Percentiles rank a stretch among this genome's conserved stretches.
Conservation (phyloP, 1,284 basidiomycete genomes). For the Pseudozyma thailandica region DNA sequence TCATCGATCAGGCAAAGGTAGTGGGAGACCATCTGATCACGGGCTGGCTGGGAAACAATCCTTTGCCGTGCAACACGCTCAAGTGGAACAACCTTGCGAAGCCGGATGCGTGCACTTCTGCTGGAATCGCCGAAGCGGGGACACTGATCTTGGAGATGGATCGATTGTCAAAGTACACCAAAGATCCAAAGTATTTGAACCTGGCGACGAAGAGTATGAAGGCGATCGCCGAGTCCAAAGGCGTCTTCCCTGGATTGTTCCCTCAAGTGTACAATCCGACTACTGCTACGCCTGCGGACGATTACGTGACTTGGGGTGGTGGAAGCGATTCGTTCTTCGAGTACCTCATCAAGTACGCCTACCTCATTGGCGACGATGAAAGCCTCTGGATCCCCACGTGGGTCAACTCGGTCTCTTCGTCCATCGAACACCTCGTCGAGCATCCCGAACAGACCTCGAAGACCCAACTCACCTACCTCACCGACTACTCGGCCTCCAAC, state of each 20-base stretch:
- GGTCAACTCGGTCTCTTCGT: conserved; percentile 46
- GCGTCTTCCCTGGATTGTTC: conserved; percentile 49
- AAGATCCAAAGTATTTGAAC: conserved; percentile 47
- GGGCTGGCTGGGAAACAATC: conserved; percentile 53
- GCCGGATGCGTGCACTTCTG: conserved; percentile 19
- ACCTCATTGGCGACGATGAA: conserved; percentile 44
- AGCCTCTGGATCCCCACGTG: conserved; percentile 53
- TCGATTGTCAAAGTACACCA: conserved; percentile 52
- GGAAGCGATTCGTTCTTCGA: conserved; percentile 62
- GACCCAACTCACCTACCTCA: conserved; percentile 40
- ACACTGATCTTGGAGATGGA: conserved; percentile 60
- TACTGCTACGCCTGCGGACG: conserved; percentile 20
- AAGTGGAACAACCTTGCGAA: conserved; percentile 47
- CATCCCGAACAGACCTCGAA: conserved; percentile 35
- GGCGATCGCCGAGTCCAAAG: conserved; percentile 45
- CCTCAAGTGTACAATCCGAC: conserved; percentile 34
- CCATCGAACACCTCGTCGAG: conserved; percentile 51
- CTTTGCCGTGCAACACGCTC: conserved; percentile 58
- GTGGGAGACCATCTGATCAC: conserved; percentile 55
- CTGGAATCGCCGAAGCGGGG: conserved; percentile 57
- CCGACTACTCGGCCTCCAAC: conserved; percentile 44
- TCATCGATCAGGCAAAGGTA: conserved; percentile 56
- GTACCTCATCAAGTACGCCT: conserved; percentile 59
- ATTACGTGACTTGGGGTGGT: conserved; percentile 62
- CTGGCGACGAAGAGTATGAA: conserved; percentile 50